phyloP scores from a whole-genome alignment of 345 rosid genomes.

The Abelmoschus esculentus region DNA sequence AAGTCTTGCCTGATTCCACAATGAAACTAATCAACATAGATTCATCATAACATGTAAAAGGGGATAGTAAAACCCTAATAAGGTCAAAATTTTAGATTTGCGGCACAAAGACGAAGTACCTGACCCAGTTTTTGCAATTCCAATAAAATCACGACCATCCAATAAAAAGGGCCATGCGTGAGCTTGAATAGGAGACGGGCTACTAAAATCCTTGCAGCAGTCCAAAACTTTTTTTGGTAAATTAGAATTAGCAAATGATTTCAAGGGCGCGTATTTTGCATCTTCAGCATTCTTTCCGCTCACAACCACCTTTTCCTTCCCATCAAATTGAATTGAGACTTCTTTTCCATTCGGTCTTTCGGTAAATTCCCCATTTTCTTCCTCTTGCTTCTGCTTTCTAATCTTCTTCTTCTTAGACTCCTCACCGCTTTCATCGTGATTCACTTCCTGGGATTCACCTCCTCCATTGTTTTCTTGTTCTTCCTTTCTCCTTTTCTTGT shows the following conservation, averaged over 20 bases:
- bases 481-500: slow-evolving; percentile 33
- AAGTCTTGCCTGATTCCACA: slow-evolving; percentile 57
- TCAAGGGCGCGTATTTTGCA: slow-evolving; percentile 51
- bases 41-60: no score
- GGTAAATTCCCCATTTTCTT: slow-evolving; percentile 12
- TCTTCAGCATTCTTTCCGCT: slow-evolving; percentile 55
- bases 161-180: slow-evolving; percentile 89
- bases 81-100: not conserved
- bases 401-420: slow-evolving; percentile 20
- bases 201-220: slow-evolving; percentile 68
- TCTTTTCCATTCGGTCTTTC: slow-evolving; percentile 17
- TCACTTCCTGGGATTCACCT: slow-evolving; percentile 3
- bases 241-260: slow-evolving; percentile 44
- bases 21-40: not conserved
- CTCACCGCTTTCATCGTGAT: slow-evolving; percentile 17
- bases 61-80: not conserved
- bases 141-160: slow-evolving; percentile 85
- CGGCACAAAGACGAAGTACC: slow-evolving; percentile 32
- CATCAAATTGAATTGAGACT: slow-evolving; percentile 6
- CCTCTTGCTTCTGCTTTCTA: slow-evolving; percentile 22
- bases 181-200: slow-evolving; percentile 89
- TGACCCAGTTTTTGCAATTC: slow-evolving; percentile 96
- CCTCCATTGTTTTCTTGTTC: slow-evolving; percentile 16
- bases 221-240: slow-evolving; percentile 60
- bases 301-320: slow-evolving; percentile 38